Evolutionary conservation across 768 basidiomycete genomes (phyloP), one percentile per base, ranked within the genome.

Genomic region (Rhodotorula babjevae): DNA sequence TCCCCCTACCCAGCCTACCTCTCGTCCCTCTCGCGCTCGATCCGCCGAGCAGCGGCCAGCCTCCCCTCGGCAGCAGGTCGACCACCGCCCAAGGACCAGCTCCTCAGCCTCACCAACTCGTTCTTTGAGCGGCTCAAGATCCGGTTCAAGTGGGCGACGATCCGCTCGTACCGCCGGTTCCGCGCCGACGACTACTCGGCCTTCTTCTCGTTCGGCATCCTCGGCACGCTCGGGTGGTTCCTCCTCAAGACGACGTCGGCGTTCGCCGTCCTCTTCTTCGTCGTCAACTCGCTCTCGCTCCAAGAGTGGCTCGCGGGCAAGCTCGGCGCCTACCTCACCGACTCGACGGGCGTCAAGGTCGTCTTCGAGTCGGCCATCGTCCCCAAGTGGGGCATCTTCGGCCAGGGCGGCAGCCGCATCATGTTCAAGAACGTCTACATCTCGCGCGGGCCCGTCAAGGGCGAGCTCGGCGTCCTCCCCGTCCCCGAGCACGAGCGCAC

Each of bases 331-430:
- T 94, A 98, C 80, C 83, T 99, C 68, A 98, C 96, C 11, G 85
- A 89, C 1, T 90, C 93, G 80, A 96, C 94, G 0, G 96, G 96
- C 4, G 88, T 95, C 55, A 93, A 88, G 23, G 88, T 99, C 76
- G 90, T 95, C 65, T 97, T 97, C 80, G 96, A 99, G 81, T 93
- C 91, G 10, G 96, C 96, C 44, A 94, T 98, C 77, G 94, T 98
- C 18, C 95, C 96, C 6, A 93, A 92, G 80, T 96, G 94, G 93
- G 76, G 76, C 15, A 15, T 76, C 31, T 64, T 65, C 11, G 63
- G 68, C 18, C 42, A 52, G 1, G 56, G 29, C 12, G 66, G 62
- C 40, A 94, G 93, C 18, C 89, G 90, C 23, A 89, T 99, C 65
- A 93, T 93, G 0, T 95, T 99, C 85, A 92, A 92, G 80, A 96